phyloP scores from a whole-genome alignment of 805 yeast species.

The Myxozyma geophila region DNA sequence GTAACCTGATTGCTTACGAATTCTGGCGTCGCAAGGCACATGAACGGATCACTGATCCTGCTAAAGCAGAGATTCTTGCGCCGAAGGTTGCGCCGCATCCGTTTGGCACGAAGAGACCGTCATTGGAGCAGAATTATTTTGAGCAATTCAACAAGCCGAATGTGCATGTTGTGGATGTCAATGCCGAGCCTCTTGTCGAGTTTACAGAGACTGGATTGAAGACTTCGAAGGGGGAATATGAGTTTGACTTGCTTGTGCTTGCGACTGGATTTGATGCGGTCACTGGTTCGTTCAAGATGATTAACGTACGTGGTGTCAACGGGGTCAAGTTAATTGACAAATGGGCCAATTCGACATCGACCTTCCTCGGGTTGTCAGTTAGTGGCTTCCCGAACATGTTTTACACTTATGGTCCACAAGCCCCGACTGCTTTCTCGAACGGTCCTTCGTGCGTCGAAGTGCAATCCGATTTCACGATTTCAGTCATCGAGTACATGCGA shows the following conservation, averaged over 20 bases:
- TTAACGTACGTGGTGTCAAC: conserved; percentile 35
- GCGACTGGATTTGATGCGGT: conserved; percentile 41
- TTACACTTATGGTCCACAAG: conserved; percentile 45
- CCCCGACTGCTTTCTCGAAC: conserved; percentile 44
- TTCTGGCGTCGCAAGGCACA: conserved; percentile 39
- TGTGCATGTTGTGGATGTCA: conserved; percentile 41
- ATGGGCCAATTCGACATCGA: conserved; percentile 40
- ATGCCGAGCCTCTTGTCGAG: conserved; percentile 32
- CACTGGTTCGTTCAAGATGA: conserved; percentile 41
- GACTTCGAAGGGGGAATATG: conserved; percentile 28
- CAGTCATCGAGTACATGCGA: conserved; percentile 31
- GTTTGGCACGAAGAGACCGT: conserved; percentile 41
- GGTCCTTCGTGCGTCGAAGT: conserved; percentile 43
- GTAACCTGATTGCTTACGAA: conserved; percentile 37
- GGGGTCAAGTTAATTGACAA: conserved; percentile 37
- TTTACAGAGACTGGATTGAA: conserved; percentile 38
- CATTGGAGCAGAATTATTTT: conserved; percentile 39
- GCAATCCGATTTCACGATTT: conserved; percentile 40
- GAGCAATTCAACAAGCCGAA: conserved; percentile 42
- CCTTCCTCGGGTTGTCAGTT: conserved; percentile 41
- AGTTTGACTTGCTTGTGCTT: conserved; percentile 35
- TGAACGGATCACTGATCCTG: conserved; percentile 39
- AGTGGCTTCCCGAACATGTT: conserved; percentile 44
- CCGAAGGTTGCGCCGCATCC: conserved; percentile 41
- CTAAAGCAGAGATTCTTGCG: conserved; percentile 37